Evolutionary conservation across 768 basidiomycete species (phyloP), one percentile per base, ranked within the genome.

Genomic region (Lactarius vividus): DNA sequence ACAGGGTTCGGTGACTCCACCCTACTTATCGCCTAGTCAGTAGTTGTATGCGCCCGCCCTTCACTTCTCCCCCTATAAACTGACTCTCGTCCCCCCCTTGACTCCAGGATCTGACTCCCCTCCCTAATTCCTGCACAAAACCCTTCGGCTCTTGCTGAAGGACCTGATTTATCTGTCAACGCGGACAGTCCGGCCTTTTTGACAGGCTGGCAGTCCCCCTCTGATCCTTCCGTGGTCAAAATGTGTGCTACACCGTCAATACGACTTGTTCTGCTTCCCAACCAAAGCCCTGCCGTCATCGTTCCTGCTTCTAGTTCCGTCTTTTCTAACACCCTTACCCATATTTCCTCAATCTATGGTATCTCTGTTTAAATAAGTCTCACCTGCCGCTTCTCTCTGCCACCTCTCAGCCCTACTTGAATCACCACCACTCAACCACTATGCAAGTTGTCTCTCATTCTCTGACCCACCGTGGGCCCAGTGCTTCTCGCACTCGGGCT

Each of bases 381-480:
- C 18, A n/a, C 59, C 39, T 18, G n/a, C 40, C 4, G 46, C 55
- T 53, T 44, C 35, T 55, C n/a, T 56, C n/a, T 33, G 31, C 49
- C 61, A 54, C 60, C 63, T 33, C 72, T 66, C 60, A 26, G 49
- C 13, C 13, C 11, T 49, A 10, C 46, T 35, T 56, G 9, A 56
- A 62, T 13, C 31, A 44, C 56, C 65, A 57, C 65, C 60, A 53
- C 61, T 66, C 61, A 62, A 7, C 44, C 39, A 15, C 23, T 13
- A 75, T 77, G 75, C 75, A 78, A 72, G 71, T 80, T 33, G 70
- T 78, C 44, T 73, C 79, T n/a, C 81, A 82, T 62, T 75, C 85
- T 11, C 77, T 90, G 63, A 83, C 89, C 79, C 88, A 89, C 74
- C 79, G 89, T 80, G 88, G 87, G 44, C 85, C 87, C 53, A 84